Base-by-base conservation (phyloP, 352 stramenopile species). In the Phytophthora foliorum region DNA sequence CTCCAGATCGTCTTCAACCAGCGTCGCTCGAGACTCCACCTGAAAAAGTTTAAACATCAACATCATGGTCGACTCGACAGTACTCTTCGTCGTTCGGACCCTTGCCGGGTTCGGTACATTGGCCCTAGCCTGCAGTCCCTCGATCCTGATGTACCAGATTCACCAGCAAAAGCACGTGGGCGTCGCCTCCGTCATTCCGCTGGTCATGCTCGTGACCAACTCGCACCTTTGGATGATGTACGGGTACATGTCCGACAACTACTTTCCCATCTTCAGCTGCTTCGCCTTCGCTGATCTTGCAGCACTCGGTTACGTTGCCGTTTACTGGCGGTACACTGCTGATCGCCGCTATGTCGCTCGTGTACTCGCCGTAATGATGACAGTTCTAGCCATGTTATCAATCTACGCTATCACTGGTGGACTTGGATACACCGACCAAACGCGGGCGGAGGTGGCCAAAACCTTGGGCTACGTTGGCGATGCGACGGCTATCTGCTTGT, bases 181-280 rank as follows among this genome's bases (percentile, higher is more conserved):
- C 8, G 56, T 77, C 21, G 51, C 71, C 13, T 83, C 77, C 25
- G 63, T 86, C 7, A 39, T 82, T 24, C 74, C 78, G 34, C 69
- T 86, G 10, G 69, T 74, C 24, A 67, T 69, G 27, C 63, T 86
- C 11, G 50, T 77, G 4, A 51, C 59, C 48, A 79, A 74, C 48
- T 78, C 66, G 25, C 75, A 82, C 44, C 46, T 75, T 5, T 80
- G 77, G 78, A 81, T 82, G 74, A 63, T 81, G 34, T 84, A 86
- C 31, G 78, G 78, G 13, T 84, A 79, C 63, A 50, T 82, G 49
- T 49, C 22, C 11, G 50, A 74, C 53, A 82, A 82, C 57, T 76
- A 73, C 39, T 82, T 86, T 55, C 78, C 78, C 19, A 63, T 84
- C 29, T 79, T 86, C 54, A 57, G 53, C 11, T 79, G 70, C 34